Base-by-base conservation (phyloP, 164 flowering plant genomes). In the Taxillus chinensis region DNA sequence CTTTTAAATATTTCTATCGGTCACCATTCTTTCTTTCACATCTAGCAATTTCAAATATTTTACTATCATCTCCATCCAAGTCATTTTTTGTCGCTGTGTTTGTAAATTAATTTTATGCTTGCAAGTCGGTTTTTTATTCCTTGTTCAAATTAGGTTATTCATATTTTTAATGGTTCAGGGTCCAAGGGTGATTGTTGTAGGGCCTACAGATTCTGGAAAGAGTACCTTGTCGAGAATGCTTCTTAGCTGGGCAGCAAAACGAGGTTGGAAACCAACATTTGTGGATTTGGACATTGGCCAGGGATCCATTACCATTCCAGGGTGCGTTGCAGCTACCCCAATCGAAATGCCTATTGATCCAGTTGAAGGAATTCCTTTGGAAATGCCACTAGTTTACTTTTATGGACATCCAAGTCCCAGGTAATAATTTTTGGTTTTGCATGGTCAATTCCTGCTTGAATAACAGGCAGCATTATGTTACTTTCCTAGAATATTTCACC, bases 361-460 rank as follows among this genome's bases (percentile, higher is more conserved):
- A 39, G 91, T 93, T 53, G 97, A 88, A 82, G 99, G 99, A 68
- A 85, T 93, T 69, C 95, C 97, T 55, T 88, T 93, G 67, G 99
- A 93, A 53, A 93, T 90, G 90, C 90, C 99, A 42, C 79, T 93
- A 57, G 96, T 89, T 64, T 81, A 90, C 75, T 90, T 81, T 78
- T 84, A 75, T 75, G 99, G 97, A 48, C 93, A 93, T 62, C 67
- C 84, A 37, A 86, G 85, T 48, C 97, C 99, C 3, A 87, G 95
- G 99, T 90, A 73, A 60, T 14, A 41, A 4, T 16, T 54, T 41
- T 58, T 58, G 37, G 4, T 57, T 57, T 13, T 2, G 4, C 58
- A 16, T 46, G 51, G 15, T 2, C 17, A 7, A 45, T 41, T 52
- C 2, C 55, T 61, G 55, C 41, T 39, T 57, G 16, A 17, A 14